These are phyloP conservation scores for Cladosporium sp. DNA, from an alignment of 2,329 filamentous ascomycete genomes.

Conservation along the genomic window DNA sequence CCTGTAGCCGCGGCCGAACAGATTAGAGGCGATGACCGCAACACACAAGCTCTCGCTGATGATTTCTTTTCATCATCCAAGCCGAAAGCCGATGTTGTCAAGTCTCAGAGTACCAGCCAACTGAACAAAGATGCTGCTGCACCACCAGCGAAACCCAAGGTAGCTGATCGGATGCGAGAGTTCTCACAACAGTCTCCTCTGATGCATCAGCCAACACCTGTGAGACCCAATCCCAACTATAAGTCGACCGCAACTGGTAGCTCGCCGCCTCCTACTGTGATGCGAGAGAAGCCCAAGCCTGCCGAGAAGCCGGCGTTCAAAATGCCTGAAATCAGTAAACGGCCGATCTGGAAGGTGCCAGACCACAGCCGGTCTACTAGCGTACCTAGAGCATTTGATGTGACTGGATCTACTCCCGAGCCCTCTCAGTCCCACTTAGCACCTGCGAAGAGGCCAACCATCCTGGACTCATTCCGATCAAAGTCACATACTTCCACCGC, in stretches of 20 bases:
- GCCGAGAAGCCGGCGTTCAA: slow-evolving; percentile 18
- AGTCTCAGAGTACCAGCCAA: slow-evolving; percentile 13
- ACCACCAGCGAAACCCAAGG: slow-evolving; percentile 14
- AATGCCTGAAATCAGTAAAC: slow-evolving; percentile 37
- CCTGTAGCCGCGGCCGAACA: slow-evolving; percentile 33
- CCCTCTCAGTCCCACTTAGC: slow-evolving; percentile 33
- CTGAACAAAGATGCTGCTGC: slow-evolving; percentile 11
- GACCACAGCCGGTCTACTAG: slow-evolving; percentile 46
- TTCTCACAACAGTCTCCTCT: slow-evolving; percentile 16
- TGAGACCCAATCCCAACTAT: slow-evolving; percentile 43
- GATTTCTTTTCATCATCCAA: slow-evolving; percentile 62
- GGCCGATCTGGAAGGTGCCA: slow-evolving; percentile 54
- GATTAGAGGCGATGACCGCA: slow-evolving; percentile 57
- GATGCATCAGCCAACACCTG: slow-evolving; percentile 45
- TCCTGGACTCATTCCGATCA: slow-evolving; percentile 44
- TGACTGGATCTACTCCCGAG: slow-evolving; percentile 33
- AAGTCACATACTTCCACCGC: slow-evolving; percentile 47
- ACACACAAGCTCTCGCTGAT: slow-evolving; percentile 75
- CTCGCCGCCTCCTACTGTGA: slow-evolving; percentile 35
- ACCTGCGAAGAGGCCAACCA: slow-evolving; percentile 34
- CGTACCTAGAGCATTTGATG: slow-evolving; percentile 44
- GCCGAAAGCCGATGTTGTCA: slow-evolving; percentile 12
- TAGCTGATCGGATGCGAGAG: background rate
- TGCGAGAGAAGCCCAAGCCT: slow-evolving; percentile 11
- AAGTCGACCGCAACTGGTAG: slow-evolving; percentile 56